Conservation (phyloP, 371 early-diverging fungal genomes). For the Syncephalastrum racemosum region DNA sequence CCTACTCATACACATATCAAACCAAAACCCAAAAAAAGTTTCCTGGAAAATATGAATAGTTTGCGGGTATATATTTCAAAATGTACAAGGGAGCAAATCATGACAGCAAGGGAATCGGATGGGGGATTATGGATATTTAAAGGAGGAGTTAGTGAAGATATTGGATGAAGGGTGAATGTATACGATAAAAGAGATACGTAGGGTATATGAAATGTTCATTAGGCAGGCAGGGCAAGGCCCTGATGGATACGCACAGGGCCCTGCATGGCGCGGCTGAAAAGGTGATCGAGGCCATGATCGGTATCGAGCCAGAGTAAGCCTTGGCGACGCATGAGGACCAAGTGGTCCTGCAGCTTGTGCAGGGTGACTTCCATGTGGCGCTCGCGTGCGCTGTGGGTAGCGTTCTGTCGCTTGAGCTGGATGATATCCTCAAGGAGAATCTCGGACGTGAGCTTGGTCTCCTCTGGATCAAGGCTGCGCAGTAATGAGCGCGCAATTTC, state of each 20-base stretch:
- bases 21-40: no score
- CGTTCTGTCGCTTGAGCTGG: conserved; percentile 18
- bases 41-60: no score
- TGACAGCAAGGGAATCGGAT: no score
- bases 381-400: conserved; percentile 1
- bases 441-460: conserved; percentile 31
- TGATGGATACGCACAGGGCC: conserved; percentile 10
- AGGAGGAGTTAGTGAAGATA: no score
- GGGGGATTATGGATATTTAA: no score
- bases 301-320: conserved; percentile 1
- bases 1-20: no score
- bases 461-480: conserved; percentile 30
- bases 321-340: conserved; percentile 18
- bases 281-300: conserved; percentile 6
- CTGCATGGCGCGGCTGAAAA: conserved; percentile 11
- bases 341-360: conserved; percentile 11
- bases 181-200: no score
- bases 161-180: no score
- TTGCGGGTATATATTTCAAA: no score
- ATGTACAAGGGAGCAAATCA: no score
- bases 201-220: not conserved
- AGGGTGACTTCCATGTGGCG: conserved; percentile 14
- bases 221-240: conserved; percentile 9
- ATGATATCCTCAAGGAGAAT: conserved; percentile 32
- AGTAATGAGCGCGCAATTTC: conserved; percentile 33